These are phyloP conservation scores for Pholiota conissans DNA, from an alignment of 768 basidiomycete species.

Conservation along the genomic window DNA sequence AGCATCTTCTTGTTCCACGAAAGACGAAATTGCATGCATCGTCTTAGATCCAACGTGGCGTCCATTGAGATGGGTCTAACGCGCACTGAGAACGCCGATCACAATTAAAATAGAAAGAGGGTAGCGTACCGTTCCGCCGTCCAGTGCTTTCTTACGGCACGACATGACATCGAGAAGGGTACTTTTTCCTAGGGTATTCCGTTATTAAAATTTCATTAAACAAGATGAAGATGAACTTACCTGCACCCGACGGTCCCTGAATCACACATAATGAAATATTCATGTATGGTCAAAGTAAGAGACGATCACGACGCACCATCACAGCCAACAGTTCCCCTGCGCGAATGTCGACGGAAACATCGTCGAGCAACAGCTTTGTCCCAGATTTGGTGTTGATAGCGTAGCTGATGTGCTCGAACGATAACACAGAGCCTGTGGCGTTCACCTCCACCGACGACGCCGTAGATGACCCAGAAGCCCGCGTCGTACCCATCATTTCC, in stretches of 20 bases:
- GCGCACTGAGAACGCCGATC: too few relatives aligned
- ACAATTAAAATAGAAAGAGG: neutral
- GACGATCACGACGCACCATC: slow-evolving; percentile 30
- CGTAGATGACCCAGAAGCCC: neutral
- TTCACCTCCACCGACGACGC: neutral
- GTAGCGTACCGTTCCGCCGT: slow-evolving; percentile 28
- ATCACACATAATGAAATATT: neutral
- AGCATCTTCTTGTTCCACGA: slow-evolving; percentile 63
- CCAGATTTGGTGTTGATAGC: slow-evolving; percentile 22
- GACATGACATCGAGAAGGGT: slow-evolving; percentile 47
- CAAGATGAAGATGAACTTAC: slow-evolving; percentile 17
- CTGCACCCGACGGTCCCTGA: slow-evolving; percentile 47
- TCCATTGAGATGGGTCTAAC: slow-evolving; percentile 34
- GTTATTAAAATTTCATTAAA: neutral
- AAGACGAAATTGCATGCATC: slow-evolving; percentile 44
- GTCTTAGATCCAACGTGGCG: slow-evolving; percentile 19
- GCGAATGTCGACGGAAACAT: slow-evolving; percentile 37
- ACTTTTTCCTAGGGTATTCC: slow-evolving; percentile 41
- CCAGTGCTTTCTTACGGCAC: slow-evolving; percentile 31
- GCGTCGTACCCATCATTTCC: neutral
- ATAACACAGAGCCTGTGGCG: slow-evolving; percentile 26
- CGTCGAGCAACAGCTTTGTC: slow-evolving; percentile 34
- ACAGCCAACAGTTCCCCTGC: slow-evolving; percentile 43
- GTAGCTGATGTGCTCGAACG: slow-evolving; percentile 35
- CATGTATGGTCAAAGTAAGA: neutral